Evolutionary conservation across 306 rosid species (phyloP).

Genomic region (Cicer arietinum): DNA sequence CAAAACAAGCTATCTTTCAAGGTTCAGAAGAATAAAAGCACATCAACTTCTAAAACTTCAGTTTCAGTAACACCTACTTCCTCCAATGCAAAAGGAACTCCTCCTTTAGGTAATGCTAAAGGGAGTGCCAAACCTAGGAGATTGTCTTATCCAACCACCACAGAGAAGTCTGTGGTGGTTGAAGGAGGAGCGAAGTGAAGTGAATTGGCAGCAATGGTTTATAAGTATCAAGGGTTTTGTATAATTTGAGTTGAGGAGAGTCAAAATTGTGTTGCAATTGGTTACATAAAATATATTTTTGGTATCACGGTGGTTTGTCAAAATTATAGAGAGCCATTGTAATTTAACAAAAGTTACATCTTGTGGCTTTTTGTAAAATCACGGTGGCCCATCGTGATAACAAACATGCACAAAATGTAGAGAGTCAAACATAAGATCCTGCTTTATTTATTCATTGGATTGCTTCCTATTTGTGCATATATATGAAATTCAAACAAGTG

Average conservation of each 20-base stretch:
- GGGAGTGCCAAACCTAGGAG: slow-evolving; percentile 63
- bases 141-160: slow-evolving; percentile 67
- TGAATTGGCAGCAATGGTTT: slow-evolving; percentile 35
- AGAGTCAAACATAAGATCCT: slow-evolving; percentile 37
- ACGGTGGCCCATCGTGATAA: no score
- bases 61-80: slow-evolving; percentile 52
- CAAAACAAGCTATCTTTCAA: slow-evolving; percentile 61
- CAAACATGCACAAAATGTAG: not conserved
- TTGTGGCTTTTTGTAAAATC: no score
- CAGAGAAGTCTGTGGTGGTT: slow-evolving; percentile 51
- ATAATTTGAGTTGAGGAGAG: slow-evolving; percentile 41
- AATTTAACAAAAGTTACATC: no score
- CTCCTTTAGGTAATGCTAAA: slow-evolving; percentile 60
- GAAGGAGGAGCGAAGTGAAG: slow-evolving; percentile 49
- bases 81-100: slow-evolving; percentile 52
- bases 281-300: not conserved
- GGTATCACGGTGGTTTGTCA: no score
- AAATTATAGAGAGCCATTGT: no score
- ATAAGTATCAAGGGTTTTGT: slow-evolving; percentile 43
- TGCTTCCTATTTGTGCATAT: slow-evolving; percentile 42
- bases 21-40: slow-evolving; percentile 53
- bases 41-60: slow-evolving; percentile 57
- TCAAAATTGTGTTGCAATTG: slow-evolving; percentile 42
- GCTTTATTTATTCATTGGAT: slow-evolving; percentile 44
- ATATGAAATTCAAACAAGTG: no score